phyloP scores from a whole-genome alignment of 192 early-diverging fungal species.

The Umbelopsis isabellina region DNA sequence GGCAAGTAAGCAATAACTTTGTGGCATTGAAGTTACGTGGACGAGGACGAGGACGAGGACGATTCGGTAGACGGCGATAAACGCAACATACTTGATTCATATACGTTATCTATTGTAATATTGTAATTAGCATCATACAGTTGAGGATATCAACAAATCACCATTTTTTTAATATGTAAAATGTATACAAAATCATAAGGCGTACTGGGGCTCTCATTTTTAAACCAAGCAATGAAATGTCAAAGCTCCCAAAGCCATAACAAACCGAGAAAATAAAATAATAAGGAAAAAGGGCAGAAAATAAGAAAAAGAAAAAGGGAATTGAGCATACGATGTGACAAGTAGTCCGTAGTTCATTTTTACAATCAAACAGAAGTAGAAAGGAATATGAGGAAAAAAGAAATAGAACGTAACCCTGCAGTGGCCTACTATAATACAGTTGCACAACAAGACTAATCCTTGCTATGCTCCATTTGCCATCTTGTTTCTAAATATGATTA shows the following conservation, averaged over 20 bases:
- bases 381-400: constrained; percentile 15
- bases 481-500: constrained; percentile 40
- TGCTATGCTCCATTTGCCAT: constrained; percentile 21
- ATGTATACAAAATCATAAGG: constrained; percentile 21
- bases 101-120: background rate
- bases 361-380: constrained; percentile 15
- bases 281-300: constrained; percentile 16
- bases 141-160: constrained; percentile 18
- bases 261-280: constrained; percentile 15
- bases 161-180: constrained; percentile 16
- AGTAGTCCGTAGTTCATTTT: background rate
- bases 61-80: background rate
- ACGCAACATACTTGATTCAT: background rate
- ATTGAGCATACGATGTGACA: constrained; percentile 17
- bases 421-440: constrained; percentile 14
- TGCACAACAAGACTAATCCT: constrained; percentile 7
- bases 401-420: constrained; percentile 17
- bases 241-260: background rate
- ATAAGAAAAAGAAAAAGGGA: background rate
- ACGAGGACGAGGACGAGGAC: background rate
- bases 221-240: background rate
- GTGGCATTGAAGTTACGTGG: background rate
- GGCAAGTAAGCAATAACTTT: constrained; percentile 15
- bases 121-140: background rate
- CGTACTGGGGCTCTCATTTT: background rate